phyloP scores from a whole-genome alignment of 495 filamentous ascomycete species.

The Neurospora sp. region DNA sequence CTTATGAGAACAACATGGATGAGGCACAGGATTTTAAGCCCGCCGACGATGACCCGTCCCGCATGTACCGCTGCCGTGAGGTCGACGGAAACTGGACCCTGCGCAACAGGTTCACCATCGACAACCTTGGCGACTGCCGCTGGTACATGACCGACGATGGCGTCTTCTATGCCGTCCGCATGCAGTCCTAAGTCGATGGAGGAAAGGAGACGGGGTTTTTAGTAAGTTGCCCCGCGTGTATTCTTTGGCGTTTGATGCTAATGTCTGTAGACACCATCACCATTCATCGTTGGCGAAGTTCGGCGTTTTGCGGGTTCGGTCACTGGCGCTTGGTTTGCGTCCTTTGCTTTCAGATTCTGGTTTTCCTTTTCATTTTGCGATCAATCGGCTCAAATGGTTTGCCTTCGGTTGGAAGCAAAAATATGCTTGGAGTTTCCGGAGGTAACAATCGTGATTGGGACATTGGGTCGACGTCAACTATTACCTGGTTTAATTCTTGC shows the following conservation, averaged over 20 bases:
- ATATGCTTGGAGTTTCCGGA: neutral
- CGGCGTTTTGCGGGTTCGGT: neutral
- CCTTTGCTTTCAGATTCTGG: neutral
- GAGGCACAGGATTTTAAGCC: conserved; percentile 43
- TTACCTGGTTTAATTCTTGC: neutral
- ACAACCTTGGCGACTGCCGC: conserved; percentile 32
- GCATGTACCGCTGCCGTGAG: conserved; percentile 42
- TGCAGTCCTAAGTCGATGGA: conserved; percentile 13
- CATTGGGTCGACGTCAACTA: neutral
- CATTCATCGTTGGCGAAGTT: neutral
- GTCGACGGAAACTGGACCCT: conserved; percentile 36
- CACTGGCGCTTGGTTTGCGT: neutral
- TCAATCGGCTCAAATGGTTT: neutral
- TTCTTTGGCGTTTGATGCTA: neutral
- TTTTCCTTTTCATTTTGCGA: neutral
- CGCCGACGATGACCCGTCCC: conserved; percentile 37
- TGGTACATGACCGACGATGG: conserved; percentile 40
- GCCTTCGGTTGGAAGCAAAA: neutral
- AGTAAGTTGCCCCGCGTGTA: neutral
- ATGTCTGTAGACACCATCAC: neutral
- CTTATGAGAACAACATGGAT: conserved; percentile 28
- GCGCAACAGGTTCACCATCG: conserved; percentile 38
- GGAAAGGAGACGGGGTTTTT: neutral
- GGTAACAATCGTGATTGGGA: neutral
- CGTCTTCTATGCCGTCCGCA: conserved; percentile 38